phyloP scores from a whole-genome alignment of 345 rosid species.

The Populus deltoides region DNA sequence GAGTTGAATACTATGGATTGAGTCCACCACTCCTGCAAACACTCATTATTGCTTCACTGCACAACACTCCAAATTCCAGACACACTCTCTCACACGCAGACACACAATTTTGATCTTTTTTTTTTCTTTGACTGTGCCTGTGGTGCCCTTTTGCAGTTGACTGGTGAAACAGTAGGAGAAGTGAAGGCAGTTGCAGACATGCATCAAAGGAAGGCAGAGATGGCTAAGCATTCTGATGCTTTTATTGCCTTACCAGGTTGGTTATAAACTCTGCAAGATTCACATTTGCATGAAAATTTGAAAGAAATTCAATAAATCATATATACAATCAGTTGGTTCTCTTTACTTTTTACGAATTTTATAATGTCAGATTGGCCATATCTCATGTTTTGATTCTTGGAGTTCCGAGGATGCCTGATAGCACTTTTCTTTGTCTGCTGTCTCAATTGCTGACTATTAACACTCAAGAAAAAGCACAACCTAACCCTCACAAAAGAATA shows the following conservation, averaged over 20 bases:
- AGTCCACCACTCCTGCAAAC: slow-evolving; percentile 34
- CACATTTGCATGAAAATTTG: slow-evolving; percentile 18
- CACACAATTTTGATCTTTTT: background rate
- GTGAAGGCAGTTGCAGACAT: slow-evolving; percentile 99
- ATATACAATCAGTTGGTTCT: slow-evolving; percentile 20
- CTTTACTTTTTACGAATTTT: slow-evolving; percentile 11
- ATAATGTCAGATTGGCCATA: slow-evolving; percentile 11
- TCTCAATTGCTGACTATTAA: slow-evolving; percentile 3
- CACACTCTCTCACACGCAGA: background rate
- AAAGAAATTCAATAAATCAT: slow-evolving; percentile 22
- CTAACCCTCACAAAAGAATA: background rate
- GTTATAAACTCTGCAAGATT: slow-evolving; percentile 24
- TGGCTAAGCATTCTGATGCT: slow-evolving; percentile 99
- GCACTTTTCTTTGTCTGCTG: slow-evolving; percentile 12
- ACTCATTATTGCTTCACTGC: slow-evolving; percentile 57
- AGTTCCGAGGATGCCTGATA: slow-evolving; percentile 3
- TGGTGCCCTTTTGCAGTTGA: slow-evolving; percentile 54
- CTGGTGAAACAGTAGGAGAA: slow-evolving; percentile 99
- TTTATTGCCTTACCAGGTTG: slow-evolving; percentile 99
- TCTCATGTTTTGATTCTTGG: slow-evolving; percentile 13
- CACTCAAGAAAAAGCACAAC: background rate
- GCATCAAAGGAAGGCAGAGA: slow-evolving; percentile 99
- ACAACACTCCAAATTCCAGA: slow-evolving; percentile 33
- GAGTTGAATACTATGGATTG: slow-evolving; percentile 51
- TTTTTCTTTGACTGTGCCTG: slow-evolving; percentile 17